These are phyloP conservation scores for Crataegus laevigata DNA, from an alignment of 306 rosid species.

Conservation along the genomic window DNA sequence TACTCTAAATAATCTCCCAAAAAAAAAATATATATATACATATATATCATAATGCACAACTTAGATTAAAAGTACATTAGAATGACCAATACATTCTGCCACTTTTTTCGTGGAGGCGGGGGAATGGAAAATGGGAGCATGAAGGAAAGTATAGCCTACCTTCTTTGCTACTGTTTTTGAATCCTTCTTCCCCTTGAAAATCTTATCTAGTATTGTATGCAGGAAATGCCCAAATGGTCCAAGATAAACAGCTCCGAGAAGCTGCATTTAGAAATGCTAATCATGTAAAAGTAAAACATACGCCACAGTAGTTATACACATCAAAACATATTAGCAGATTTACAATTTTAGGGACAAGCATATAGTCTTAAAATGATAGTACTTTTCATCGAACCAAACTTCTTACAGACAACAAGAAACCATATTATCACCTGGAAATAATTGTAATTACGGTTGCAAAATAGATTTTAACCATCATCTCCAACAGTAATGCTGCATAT, in stretches of 20 bases:
- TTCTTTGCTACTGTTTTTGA: constrained; percentile 78
- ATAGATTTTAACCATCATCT: not conserved
- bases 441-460: not conserved
- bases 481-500: not conserved
- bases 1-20: too few species aligned
- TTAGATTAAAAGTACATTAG: too few species aligned
- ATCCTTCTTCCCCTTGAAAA: constrained; percentile 92
- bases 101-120: not conserved
- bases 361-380: too few species aligned
- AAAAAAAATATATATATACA: too few species aligned
- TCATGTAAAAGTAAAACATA: not conserved
- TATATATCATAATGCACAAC: too few species aligned
- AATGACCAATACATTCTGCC: not conserved
- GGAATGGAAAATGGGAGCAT: not conserved
- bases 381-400: not conserved
- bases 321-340: not conserved
- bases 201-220: constrained; percentile 57
- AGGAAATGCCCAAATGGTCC: constrained; percentile 94
- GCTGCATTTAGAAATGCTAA: constrained; percentile 34
- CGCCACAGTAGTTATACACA: not conserved
- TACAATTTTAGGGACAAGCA: too few species aligned
- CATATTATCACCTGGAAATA: not conserved
- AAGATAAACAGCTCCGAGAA: constrained; percentile 81
- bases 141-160: constrained; percentile 35
- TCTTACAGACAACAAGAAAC: not conserved